Conservation (phyloP, 768 basidiomycete genomes). For the Gymnopilus dilepis region DNA sequence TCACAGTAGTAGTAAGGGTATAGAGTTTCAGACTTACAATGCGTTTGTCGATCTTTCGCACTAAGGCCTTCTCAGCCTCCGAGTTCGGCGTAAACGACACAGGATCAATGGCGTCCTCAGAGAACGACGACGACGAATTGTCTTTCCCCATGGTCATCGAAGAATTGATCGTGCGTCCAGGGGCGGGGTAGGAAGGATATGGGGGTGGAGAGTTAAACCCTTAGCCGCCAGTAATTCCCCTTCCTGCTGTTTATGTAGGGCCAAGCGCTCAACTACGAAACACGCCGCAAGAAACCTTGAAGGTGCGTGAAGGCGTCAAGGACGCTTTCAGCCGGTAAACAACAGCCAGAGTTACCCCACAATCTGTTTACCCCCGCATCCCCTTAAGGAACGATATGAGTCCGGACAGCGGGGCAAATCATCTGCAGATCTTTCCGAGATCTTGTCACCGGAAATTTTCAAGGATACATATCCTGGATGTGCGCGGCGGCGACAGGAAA, state of each 20-base stretch:
- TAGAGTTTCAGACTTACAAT: not conserved
- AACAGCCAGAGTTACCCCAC: not conserved
- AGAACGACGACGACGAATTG: not conserved
- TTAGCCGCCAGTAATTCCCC: too few species aligned
- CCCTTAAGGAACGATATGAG: not conserved
- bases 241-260: too few species aligned
- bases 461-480: not conserved
- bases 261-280: too few species aligned
- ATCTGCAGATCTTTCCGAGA: not conserved
- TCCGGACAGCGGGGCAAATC: not conserved
- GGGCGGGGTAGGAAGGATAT: not conserved
- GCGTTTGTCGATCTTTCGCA: conserved; percentile 8
- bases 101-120: not conserved
- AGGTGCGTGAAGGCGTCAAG: too few species aligned
- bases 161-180: not conserved
- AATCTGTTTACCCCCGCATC: not conserved
- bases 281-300: not conserved
- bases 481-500: too few species aligned
- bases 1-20: not conserved
- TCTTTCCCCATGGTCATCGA: not conserved
- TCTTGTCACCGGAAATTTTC: not conserved
- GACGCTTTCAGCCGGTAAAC: not conserved
- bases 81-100: conserved; percentile 4
- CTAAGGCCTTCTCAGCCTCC: conserved; percentile 1
- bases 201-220: too few species aligned